Evolutionary conservation across 441 rosid genomes (phyloP).

Genomic region (Corymbia citriodora): DNA sequence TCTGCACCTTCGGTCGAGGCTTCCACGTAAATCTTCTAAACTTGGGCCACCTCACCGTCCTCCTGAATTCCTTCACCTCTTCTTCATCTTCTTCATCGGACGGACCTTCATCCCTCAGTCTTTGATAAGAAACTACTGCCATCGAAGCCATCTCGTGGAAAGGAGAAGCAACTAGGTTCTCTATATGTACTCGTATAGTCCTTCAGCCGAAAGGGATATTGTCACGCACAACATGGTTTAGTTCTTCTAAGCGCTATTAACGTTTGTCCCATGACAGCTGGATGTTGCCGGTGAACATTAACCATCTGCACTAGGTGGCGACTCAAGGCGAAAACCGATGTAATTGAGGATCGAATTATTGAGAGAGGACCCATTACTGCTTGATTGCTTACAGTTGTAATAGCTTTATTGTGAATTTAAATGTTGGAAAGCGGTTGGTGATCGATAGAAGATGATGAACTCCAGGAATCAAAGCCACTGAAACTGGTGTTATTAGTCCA

Average conservation of each 20-base stretch:
- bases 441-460: not conserved
- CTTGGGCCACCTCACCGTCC: not conserved
- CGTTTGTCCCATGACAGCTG: not conserved
- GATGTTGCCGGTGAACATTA: not conserved
- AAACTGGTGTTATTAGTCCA: not conserved
- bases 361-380: not conserved
- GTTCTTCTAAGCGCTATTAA: not conserved
- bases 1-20: slow-evolving; percentile 5
- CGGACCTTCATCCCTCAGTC: slow-evolving; percentile 1
- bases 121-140: slow-evolving; percentile 4
- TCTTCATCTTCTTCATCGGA: not conserved
- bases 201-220: not conserved
- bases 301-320: not conserved
- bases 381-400: not conserved
- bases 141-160: slow-evolving; percentile 2
- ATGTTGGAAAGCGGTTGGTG: not conserved
- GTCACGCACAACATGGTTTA: not conserved
- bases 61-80: slow-evolving; percentile 3
- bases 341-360: not conserved
- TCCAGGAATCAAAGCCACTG: not conserved
- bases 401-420: not conserved
- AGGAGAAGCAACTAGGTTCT: not conserved
- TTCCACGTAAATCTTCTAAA: not conserved
- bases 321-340: not conserved
- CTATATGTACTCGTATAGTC: not conserved